Conservation (phyloP, 179 eudicot species). For the Patellifolia procumbens region DNA sequence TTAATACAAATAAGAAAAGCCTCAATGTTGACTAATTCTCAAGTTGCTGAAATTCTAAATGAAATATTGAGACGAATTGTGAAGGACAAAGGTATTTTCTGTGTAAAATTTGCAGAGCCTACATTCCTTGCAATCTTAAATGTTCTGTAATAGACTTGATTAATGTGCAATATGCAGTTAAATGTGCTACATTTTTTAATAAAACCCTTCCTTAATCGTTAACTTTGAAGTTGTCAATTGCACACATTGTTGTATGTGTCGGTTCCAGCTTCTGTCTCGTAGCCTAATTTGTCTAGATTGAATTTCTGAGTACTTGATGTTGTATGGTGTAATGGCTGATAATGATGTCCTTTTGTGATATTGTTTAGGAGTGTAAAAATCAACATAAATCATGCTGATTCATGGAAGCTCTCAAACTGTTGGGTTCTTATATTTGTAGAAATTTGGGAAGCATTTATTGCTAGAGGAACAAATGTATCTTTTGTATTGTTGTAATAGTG, state of each 20-base stretch:
- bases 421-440: background rate
- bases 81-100: conserved; percentile 70
- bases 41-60: conserved; percentile 69
- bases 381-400: background rate
- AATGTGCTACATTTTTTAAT: background rate
- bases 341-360: background rate
- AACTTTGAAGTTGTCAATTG: background rate
- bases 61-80: conserved; percentile 81
- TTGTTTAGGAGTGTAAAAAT: background rate
- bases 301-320: background rate
- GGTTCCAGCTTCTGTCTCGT: background rate
- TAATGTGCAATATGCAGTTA: background rate
- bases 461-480: background rate
- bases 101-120: no score
- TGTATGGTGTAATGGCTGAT: background rate
- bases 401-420: background rate
- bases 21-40: conserved; percentile 57
- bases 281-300: background rate
- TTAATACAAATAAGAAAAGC: conserved; percentile 78
- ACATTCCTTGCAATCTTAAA: background rate
- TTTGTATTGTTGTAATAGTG: background rate
- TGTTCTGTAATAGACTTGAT: conserved; percentile 1
- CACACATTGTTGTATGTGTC: background rate
- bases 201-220: background rate
- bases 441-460: background rate